Evolutionary conservation across 345 rosid genomes (phyloP), one percentile per base, ranked within the genome.

Genomic region (Microthlaspi erraticum): DNA sequence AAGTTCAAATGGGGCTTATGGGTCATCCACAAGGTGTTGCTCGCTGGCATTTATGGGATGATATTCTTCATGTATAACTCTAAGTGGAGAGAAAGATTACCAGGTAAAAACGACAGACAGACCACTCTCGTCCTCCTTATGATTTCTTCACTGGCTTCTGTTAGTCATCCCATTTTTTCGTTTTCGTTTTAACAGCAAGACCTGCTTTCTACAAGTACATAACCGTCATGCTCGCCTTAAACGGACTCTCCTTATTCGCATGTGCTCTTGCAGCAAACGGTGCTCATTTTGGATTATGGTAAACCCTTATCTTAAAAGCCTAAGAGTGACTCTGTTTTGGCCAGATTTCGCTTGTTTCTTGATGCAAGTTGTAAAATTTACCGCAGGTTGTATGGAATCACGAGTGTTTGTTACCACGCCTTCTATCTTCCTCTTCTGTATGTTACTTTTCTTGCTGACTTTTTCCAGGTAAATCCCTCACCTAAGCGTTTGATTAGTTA

Each of bases 181-280:
- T 49, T 68, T 31, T 59, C 33, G 53, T 68, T 65, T 49, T 43
- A 66, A 73, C 90, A 94, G 99, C 98, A 60, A 84, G 99, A 78
- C 98, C 99, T 57, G 92, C 93, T 31, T 94, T 89, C 85, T 88
- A 91, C 85, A 89, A 84, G 73, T 94, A 94, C 71, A 74, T 91
- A 39, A 81, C 74, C 20, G 61, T 81, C 76, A 89, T 91, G 99
- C 82, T 85, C 66, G 72, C 75, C 70, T 73, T 91, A 83, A 91
- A 94, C 60, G 88, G 88, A 1, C 76, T 91, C 31, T 81, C 86
- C 20, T 74, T 94, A 42, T 78, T 88, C 59, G 96, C 90, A 19
- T 91, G 92, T 56, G 86, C 75, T 19, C 87, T 94, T 63, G 72
- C 84, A 2, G 90, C 86, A 48, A 85, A 81, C 59, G 93, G 93